phyloP scores from a whole-genome alignment of 768 basidiomycete genomes.

The Mycena albidolilacea region DNA sequence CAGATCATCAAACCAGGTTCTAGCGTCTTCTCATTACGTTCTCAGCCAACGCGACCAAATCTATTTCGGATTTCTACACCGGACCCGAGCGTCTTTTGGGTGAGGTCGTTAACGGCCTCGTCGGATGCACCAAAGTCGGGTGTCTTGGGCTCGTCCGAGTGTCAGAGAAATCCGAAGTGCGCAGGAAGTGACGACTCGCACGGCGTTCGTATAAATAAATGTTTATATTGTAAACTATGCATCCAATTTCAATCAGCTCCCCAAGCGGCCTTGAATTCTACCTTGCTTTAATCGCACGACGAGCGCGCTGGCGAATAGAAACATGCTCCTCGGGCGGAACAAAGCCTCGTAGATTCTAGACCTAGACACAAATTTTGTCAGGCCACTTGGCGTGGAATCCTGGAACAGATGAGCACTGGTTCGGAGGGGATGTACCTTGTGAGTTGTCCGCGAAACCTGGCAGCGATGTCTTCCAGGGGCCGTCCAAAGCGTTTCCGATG shows the following conservation, averaged over 20 bases:
- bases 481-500: constrained; percentile 93
- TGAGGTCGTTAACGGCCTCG: constrained; percentile 26
- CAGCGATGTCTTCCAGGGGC: constrained; percentile 94
- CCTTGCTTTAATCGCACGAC: constrained; percentile 79
- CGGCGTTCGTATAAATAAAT: not conserved
- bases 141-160: constrained; percentile 26
- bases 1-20: not conserved
- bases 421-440: constrained; percentile 66
- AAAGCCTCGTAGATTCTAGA: constrained; percentile 75
- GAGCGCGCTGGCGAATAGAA: constrained; percentile 77
- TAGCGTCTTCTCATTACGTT: not conserved
- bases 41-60: constrained; percentile 31
- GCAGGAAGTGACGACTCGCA: not conserved
- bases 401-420: constrained; percentile 35
- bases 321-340: constrained; percentile 67
- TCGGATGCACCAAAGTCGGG: constrained; percentile 26
- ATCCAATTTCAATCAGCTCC: constrained; percentile 66
- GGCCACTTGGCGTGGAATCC: constrained; percentile 87
- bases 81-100: constrained; percentile 35
- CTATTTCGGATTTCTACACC: constrained; percentile 35
- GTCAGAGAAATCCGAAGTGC: not conserved
- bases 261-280: constrained; percentile 86
- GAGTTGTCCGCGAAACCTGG: constrained; percentile 77
- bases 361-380: constrained; percentile 73
- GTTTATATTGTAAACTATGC: constrained; percentile 10